Evolutionary conservation across 2,329 filamentous ascomycete species (phyloP), one percentile per base, ranked within the genome.

Genomic region (Epichloe hybrida): DNA sequence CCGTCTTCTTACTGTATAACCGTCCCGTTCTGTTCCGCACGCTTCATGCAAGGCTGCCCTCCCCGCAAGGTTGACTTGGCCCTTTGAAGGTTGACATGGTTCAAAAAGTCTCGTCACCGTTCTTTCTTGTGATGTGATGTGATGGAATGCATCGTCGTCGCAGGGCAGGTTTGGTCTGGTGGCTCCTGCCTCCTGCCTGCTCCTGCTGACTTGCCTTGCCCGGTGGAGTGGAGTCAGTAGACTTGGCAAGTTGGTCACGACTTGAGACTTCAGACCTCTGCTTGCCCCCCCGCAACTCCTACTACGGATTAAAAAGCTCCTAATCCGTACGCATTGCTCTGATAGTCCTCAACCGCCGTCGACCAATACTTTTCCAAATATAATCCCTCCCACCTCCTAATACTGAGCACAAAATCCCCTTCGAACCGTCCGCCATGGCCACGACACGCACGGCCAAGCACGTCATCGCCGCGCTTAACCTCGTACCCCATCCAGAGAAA

Each of bases 401-500:
- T 12, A 42, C 27, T 2, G 7, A 27, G 27, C 4, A 27, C 13
- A 21, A 27, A 3, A 43, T 27, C 4, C 39, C 17, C n/a, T 38
- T 4, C 39, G 31, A 44, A 12, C 20, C 39, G 37, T 17, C 34
- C 27, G 36, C 45, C 13, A 52, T 52, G 50, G 46, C 47, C 8
- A 38, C 36, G 2, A 17, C 21, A 23, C 36, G 42, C 39, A 63
- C 67, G 13, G 70, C 72, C 0, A 58, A 70, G 37, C 67, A 74
- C 21, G 62, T 76, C 46, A 69, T 77, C 47, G 56, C 61, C 6
- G 58, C 62, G 20, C 67, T 77, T 2, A 62, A 66, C 20, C 66
- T 77, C 7, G 49, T 59, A 3, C 68, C 71, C 7, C 69, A 75
- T 46, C 63, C 64, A 1, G 74, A 77, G 51, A 75, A 74, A 44